These are phyloP conservation scores for Lenwebbia sp. DNA, from an alignment of 345 rosid genomes.

Conservation along the genomic window DNA sequence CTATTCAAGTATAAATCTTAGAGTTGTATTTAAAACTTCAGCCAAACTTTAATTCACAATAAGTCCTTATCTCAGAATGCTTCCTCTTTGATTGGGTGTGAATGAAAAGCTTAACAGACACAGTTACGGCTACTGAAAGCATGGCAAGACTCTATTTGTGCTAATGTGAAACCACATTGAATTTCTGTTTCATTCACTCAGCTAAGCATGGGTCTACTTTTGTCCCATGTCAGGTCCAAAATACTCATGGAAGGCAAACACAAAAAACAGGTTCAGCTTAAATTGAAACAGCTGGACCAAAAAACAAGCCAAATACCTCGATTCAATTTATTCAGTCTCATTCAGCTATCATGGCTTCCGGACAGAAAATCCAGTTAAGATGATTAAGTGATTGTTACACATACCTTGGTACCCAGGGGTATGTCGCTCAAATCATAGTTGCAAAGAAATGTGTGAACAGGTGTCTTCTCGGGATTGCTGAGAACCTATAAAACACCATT, in stretches of 20 bases:
- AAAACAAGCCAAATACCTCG: not conserved
- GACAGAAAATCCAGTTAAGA: not conserved
- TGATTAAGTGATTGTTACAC: not conserved
- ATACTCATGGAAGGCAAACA: not conserved
- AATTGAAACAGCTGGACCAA: not conserved
- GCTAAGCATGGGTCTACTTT: not conserved
- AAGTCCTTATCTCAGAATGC: no score
- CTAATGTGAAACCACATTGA: not conserved
- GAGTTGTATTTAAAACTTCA: no score
- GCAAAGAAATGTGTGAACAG: constrained; percentile 90
- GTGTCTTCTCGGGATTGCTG: constrained; percentile 98
- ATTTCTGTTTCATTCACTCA: not conserved
- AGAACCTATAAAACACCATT: constrained; percentile 49
- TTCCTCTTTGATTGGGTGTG: no score
- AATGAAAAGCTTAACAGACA: no score
- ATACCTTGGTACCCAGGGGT: constrained; percentile 83
- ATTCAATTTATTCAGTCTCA: not conserved
- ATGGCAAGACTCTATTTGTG: not conserved
- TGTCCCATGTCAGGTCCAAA: not conserved
- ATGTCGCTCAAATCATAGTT: constrained; percentile 92
- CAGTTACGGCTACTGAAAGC: no score
- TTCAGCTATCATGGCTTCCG: not conserved
- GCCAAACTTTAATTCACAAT: no score
- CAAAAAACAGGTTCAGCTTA: not conserved
- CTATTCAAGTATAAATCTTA: no score